Conservation (phyloP, 108 stramenopile genomes). For the Fragilaria crotonensis region DNA sequence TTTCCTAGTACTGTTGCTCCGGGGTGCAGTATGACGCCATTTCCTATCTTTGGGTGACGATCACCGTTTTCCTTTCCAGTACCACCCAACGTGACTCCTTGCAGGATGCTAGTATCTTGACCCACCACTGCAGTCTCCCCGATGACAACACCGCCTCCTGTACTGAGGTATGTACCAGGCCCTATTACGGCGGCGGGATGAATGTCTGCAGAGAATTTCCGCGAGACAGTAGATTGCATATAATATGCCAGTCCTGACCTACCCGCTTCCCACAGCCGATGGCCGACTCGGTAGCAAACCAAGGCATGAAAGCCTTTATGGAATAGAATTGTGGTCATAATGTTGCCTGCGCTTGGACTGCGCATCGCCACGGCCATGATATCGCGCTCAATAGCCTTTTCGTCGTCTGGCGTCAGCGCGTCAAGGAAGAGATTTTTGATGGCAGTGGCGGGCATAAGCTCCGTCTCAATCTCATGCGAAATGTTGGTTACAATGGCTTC, state of each 20-base stretch:
- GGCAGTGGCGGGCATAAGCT: constrained; percentile 62
- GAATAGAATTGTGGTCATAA: constrained; percentile 49
- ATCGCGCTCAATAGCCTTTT: constrained; percentile 41
- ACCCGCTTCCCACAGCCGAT: constrained; percentile 54
- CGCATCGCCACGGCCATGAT: constrained; percentile 51
- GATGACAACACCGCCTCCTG: constrained; percentile 75
- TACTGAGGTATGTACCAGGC: constrained; percentile 51
- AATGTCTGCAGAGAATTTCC: constrained; percentile 67
- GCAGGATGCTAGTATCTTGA: constrained; percentile 72
- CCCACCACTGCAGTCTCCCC: constrained; percentile 90
- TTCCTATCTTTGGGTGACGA: constrained; percentile 86
- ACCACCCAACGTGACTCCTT: constrained; percentile 88
- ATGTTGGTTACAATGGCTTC: constrained; percentile 54
- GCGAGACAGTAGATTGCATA: constrained; percentile 58
- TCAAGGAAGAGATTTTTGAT: constrained; percentile 46
- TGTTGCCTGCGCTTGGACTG: constrained; percentile 34
- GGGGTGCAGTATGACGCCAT: constrained; percentile 69
- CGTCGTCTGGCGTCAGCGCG: constrained; percentile 39
- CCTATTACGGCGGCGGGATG: constrained; percentile 88
- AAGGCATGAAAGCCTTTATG: constrained; percentile 73
- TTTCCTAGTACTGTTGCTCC: constrained; percentile 82
- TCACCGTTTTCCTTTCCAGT: constrained; percentile 87
- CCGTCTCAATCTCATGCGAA: constrained; percentile 57
- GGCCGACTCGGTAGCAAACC: constrained; percentile 65
- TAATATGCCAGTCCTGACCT: constrained; percentile 67